These are phyloP conservation scores for Huntiella abstrusa DNA, from an alignment of 2,329 filamentous ascomycete genomes.

Conservation along the genomic window DNA sequence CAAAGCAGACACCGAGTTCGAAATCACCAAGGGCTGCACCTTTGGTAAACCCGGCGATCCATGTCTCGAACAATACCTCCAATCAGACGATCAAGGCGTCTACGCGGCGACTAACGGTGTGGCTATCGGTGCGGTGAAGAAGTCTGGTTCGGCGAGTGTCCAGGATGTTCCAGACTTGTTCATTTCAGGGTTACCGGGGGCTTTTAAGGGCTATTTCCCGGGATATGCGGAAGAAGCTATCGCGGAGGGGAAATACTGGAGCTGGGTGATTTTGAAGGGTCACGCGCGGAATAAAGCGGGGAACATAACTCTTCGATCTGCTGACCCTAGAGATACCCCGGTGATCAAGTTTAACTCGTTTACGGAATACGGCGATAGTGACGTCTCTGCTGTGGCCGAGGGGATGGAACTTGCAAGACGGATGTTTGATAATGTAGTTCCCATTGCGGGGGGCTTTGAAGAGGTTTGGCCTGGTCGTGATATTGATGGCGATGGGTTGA, in stretches of 20 bases:
- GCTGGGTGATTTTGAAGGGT: slow-evolving; percentile 30
- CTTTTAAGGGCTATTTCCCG: slow-evolving; percentile 37
- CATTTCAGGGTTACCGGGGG: slow-evolving; percentile 33
- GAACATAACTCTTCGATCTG: slow-evolving; percentile 41
- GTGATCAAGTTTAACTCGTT: slow-evolving; percentile 41
- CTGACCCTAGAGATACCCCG: slow-evolving; percentile 42
- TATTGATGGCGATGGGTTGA: slow-evolving; percentile 12
- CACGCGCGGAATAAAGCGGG: slow-evolving; percentile 37
- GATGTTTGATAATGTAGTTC: slow-evolving; percentile 13
- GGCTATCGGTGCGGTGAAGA: slow-evolving; percentile 12
- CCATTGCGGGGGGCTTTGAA: slow-evolving; percentile 4
- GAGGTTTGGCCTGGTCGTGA: slow-evolving; percentile 8
- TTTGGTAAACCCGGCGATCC: slow-evolving; percentile 8
- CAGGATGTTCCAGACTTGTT: slow-evolving; percentile 30
- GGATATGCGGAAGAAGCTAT: slow-evolving; percentile 28
- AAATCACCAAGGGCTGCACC: background rate
- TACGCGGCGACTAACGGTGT: slow-evolving; percentile 9
- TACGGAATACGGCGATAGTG: slow-evolving; percentile 27
- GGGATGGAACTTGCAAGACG: slow-evolving; percentile 16
- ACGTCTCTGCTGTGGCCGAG: slow-evolving; percentile 21
- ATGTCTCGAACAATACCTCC: background rate
- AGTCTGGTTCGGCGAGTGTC: slow-evolving; percentile 1
- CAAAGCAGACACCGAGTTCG: background rate
- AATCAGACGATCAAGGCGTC: background rate
- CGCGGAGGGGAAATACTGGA: slow-evolving; percentile 23